Conservation (phyloP, 352 stramenopile genomes). For the Pythium utonaiense region DNA sequence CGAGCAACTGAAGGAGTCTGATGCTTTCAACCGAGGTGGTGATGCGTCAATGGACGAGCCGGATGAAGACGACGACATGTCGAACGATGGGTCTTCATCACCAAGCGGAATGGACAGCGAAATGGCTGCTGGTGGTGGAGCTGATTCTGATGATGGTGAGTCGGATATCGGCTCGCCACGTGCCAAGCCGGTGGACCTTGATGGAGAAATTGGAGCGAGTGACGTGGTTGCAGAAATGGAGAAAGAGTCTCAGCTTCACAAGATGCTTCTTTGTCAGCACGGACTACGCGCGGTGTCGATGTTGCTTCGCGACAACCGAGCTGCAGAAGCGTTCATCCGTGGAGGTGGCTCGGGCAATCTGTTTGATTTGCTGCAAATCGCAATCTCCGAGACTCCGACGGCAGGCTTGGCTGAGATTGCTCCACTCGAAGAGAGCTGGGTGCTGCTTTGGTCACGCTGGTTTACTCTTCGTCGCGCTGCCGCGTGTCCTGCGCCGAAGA, state of each 20-base stretch:
- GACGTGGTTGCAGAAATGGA: slow-evolving; percentile 67
- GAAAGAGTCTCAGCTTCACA: slow-evolving; percentile 68
- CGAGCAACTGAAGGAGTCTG: slow-evolving; percentile 43
- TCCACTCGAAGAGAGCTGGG: slow-evolving; percentile 76
- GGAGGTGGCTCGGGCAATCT: slow-evolving; percentile 48
- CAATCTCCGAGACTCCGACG: slow-evolving; percentile 70
- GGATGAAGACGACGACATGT: slow-evolving; percentile 85
- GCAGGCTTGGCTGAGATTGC: slow-evolving; percentile 65
- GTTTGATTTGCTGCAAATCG: slow-evolving; percentile 62
- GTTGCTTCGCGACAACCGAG: slow-evolving; percentile 66
- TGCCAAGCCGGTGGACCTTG: not conserved
- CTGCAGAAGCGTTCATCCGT: slow-evolving; percentile 61
- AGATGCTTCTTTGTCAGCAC: slow-evolving; percentile 79
- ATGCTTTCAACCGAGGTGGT: slow-evolving; percentile 35
- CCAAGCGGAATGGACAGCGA: slow-evolving; percentile 75
- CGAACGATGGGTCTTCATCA: slow-evolving; percentile 73
- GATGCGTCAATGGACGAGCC: slow-evolving; percentile 49
- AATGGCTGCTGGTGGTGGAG: slow-evolving; percentile 40
- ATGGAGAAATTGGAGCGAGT: slow-evolving; percentile 34
- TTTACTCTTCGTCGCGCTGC: slow-evolving; percentile 51
- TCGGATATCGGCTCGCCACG: slow-evolving; percentile 30
- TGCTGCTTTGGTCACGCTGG: slow-evolving; percentile 78
- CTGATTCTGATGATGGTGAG: slow-evolving; percentile 59
- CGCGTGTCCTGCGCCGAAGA: slow-evolving; percentile 32
- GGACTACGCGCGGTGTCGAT: slow-evolving; percentile 64